phyloP scores from a whole-genome alignment of 2,329 filamentous ascomycete species.

The Aspergillus fructus region DNA sequence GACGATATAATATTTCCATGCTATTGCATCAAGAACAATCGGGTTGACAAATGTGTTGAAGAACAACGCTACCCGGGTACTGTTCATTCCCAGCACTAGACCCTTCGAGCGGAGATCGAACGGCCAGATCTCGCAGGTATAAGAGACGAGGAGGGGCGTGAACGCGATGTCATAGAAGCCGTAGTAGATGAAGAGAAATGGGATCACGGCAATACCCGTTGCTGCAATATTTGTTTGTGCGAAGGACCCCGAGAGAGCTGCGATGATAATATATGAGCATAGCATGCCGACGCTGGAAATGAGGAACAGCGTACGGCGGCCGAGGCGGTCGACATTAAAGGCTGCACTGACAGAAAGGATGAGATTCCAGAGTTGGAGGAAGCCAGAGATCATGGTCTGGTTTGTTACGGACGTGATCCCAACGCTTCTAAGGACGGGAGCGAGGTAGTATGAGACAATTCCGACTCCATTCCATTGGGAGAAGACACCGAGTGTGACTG shows the following conservation, averaged over 20 bases:
- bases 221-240: constrained; percentile 14
- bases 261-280: constrained; percentile 23
- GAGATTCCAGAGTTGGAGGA: background rate
- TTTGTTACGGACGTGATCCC: background rate
- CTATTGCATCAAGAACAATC: constrained; percentile 32
- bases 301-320: background rate
- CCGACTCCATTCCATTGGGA: background rate
- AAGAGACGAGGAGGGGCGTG: constrained; percentile 56
- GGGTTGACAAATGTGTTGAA: constrained; percentile 33
- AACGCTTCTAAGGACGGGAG: background rate
- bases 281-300: constrained; percentile 24
- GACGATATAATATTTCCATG: constrained; percentile 38
- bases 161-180: constrained; percentile 62
- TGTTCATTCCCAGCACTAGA: constrained; percentile 24
- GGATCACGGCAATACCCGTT: constrained; percentile 44
- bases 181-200: constrained; percentile 60
- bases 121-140: constrained; percentile 59
- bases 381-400: background rate
- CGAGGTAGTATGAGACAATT: background rate
- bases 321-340: background rate
- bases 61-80: constrained; percentile 25
- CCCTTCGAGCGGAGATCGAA: constrained; percentile 52
- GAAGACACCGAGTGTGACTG: background rate
- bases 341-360: background rate
- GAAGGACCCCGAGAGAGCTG: constrained; percentile 22